Evolutionary conservation across 805 yeast species (phyloP).

Genomic region (Metschnikowia similis): DNA sequence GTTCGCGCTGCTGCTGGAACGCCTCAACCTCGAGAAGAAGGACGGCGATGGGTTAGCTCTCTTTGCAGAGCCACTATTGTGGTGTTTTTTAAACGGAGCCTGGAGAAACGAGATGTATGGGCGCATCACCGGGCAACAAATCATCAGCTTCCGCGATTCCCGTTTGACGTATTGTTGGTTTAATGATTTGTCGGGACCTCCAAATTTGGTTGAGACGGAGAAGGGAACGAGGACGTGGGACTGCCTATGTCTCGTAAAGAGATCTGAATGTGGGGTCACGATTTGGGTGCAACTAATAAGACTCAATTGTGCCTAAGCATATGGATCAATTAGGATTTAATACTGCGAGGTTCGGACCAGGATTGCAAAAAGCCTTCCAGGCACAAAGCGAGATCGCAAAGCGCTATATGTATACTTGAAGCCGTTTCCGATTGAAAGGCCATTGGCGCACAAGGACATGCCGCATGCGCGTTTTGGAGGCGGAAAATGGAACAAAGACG

Average conservation of each 20-base stretch:
- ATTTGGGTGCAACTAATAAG: neutral
- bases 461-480: neutral
- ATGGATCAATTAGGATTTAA: neutral
- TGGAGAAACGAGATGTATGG: neutral
- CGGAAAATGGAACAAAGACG: neutral
- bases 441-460: neutral
- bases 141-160: neutral
- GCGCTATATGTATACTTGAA: neutral
- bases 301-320: neutral
- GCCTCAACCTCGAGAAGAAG: neutral
- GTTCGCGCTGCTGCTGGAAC: conserved; percentile 1
- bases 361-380: neutral
- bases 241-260: neutral
- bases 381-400: neutral
- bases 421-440: neutral
- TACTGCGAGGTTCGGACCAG: neutral
- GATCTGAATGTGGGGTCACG: neutral
- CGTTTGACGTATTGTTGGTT: neutral
- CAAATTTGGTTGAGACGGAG: neutral
- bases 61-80: neutral
- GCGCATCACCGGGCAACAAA: neutral
- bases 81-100: neutral
- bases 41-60: neutral
- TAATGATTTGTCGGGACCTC: neutral
- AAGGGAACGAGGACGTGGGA: no score